These are phyloP conservation scores for Zalaria obscura DNA, from an alignment of 2,329 filamentous ascomycete genomes.

Conservation along the genomic window DNA sequence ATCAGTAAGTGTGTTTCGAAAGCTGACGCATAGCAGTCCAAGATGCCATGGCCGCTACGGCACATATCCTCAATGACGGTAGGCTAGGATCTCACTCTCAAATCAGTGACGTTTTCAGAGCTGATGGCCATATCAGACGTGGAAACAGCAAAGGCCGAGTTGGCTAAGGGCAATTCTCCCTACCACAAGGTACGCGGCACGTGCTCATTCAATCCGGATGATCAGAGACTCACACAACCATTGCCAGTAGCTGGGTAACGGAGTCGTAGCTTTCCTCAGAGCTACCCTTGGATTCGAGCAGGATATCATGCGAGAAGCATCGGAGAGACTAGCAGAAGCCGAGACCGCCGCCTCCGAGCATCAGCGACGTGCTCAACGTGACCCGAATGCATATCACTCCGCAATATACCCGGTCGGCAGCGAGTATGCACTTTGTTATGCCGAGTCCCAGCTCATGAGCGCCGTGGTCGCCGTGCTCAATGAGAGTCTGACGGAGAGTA, in stretches of 20 bases:
- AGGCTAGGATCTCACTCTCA: slow-evolving; percentile 4
- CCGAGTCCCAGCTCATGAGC: slow-evolving; percentile 76
- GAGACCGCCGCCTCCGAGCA: slow-evolving; percentile 66
- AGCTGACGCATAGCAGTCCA: slow-evolving; percentile 20
- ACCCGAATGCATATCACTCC: slow-evolving; percentile 39
- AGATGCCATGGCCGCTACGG: slow-evolving; percentile 25
- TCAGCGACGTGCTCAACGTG: slow-evolving; percentile 59
- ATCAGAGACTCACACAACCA: slow-evolving; percentile 3
- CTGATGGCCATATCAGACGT: slow-evolving; percentile 42
- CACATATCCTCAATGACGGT: slow-evolving; percentile 26
- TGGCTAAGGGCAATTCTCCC: slow-evolving; percentile 61
- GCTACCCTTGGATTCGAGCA: slow-evolving; percentile 87
- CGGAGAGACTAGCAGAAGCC: slow-evolving; percentile 54
- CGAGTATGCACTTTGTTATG: slow-evolving; percentile 73
- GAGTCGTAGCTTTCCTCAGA: slow-evolving; percentile 70
- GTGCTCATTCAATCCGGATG: background rate
- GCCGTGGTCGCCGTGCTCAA: slow-evolving; percentile 82
- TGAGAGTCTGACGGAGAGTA: slow-evolving; percentile 79
- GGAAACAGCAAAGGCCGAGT: slow-evolving; percentile 60
- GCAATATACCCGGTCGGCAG: slow-evolving; percentile 68
- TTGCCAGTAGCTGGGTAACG: slow-evolving; percentile 50
- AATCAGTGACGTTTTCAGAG: too few species aligned
- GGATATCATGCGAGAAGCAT: slow-evolving; percentile 75
- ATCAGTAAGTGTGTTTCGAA: background rate
- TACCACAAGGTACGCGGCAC: slow-evolving; percentile 54